Percentiles rank a stretch among this genome's conserved stretches.
Conservation (phyloP, 768 basidiomycete species). For the Kwoniella sp. region DNA sequence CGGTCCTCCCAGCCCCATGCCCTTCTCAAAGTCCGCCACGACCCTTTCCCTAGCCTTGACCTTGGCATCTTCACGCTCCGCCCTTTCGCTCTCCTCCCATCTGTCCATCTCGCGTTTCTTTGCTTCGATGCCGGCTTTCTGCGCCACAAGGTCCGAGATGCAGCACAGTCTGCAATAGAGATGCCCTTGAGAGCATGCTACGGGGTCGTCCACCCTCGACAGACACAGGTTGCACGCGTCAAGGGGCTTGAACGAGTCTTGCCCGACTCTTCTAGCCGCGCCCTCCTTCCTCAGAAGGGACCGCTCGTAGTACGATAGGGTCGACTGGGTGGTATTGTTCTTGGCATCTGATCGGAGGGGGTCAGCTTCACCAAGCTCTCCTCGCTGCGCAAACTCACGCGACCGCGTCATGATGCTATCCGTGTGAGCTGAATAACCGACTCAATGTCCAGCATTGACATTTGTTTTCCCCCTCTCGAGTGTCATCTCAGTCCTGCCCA, state of each 20-base stretch:
- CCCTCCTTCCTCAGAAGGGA: conserved; percentile 32
- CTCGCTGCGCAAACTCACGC: conserved; percentile 4
- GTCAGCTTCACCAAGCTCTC: background rate
- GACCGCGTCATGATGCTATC: conserved; percentile 12
- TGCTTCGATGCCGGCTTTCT: conserved; percentile 89
- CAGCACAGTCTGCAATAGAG: conserved; percentile 95
- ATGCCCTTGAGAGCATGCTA: conserved; percentile 80
- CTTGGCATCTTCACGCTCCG: conserved; percentile 65
- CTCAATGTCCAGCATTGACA: too few species aligned
- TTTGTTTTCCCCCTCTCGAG: too few species aligned
- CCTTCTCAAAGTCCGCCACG: conserved; percentile 79
- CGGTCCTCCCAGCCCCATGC: conserved; percentile 62
- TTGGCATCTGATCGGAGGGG: conserved; percentile 23
- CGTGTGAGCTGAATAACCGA: too few species aligned
- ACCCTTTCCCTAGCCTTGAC: conserved; percentile 82
- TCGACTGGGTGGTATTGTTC: conserved; percentile 42
- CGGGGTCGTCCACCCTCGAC: conserved; percentile 73
- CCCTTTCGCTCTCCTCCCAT: conserved; percentile 72
- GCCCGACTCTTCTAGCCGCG: conserved; percentile 57
- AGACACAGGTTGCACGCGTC: conserved; percentile 88
- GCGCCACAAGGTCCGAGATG: conserved; percentile 64
- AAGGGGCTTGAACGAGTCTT: conserved; percentile 87
- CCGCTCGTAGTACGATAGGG: conserved; percentile 41
- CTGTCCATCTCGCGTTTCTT: conserved; percentile 75
- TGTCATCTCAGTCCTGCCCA: background rate